Evolutionary conservation across 2,329 filamentous ascomycete species (phyloP), one percentile per base, ranked within the genome.

Genomic region (Botrytis sinoallii): DNA sequence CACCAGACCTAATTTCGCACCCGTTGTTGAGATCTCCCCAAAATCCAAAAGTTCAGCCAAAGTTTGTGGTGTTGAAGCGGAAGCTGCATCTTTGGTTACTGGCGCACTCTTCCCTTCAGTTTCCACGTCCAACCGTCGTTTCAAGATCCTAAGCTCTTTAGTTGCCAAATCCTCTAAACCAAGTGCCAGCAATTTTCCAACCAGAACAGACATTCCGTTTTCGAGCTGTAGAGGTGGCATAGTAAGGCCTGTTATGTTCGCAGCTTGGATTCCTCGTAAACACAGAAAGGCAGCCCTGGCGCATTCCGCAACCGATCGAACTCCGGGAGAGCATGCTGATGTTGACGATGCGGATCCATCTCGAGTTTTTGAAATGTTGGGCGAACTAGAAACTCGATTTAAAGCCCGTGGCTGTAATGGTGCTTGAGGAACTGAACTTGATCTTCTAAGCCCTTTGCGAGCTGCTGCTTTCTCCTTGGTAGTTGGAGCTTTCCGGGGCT

Each of bases 161-260:
- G 89, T 82, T 0, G 93, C 92, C 73, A 91, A 84, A n/a, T 90
- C 88, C 64, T 92, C 88, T 70, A 94, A 81, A 1, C 89, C 88
- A 66, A 93, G 84, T 0, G 85, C 84, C 22, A 94, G 83, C 1
- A 95, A 84, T 79, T 90, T 93, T 57, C 88, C 88, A 57, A 91
- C 82, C 71, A 95, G 85, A 0, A 90, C 89, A 25, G 91, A 88
- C 86, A 93, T 92, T 71, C 92, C 93, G 74, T 86, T 90, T 80
- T 95, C 93, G 6, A 95, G 82, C 79, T 95, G 92, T 57, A 92
- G 83, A 63, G 88, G 86, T 1, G 89, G 86, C n/a, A 90, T 83
- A 16, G 86, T 83, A 16, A 89, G 83, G 14, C 86, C 85, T 9
- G 87, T 83, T 1, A 86, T 83, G 40, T 86, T 84, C 32, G 81